Conservation (phyloP, 352 stramenopile genomes). For the Blastocystis sp. region DNA sequence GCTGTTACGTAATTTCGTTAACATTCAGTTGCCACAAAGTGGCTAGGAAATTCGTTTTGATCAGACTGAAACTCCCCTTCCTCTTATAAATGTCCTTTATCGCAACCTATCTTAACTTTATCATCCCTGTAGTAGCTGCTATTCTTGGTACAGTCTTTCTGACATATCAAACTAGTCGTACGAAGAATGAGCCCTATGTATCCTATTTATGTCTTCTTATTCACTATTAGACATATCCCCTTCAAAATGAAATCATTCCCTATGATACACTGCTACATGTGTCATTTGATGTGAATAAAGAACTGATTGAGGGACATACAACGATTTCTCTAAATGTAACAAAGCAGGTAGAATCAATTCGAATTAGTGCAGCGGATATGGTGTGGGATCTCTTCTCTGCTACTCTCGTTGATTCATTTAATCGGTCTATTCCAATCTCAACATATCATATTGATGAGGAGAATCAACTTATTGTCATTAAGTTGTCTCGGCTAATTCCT, state of each 20-base stretch:
- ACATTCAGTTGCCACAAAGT: not conserved
- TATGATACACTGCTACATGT: not conserved
- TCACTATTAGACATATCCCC: not conserved
- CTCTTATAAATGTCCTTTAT: not conserved
- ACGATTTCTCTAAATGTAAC: not conserved
- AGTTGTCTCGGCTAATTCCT: not conserved
- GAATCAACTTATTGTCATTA: not conserved
- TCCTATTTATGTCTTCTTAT: not conserved
- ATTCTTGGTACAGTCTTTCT: conserved; percentile 5
- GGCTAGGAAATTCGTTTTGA: not conserved
- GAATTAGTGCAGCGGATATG: conserved; percentile 37
- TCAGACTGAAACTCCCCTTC: no score
- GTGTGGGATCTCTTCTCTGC: conserved; percentile 43
- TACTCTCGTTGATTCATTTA: not conserved
- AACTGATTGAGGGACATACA: conserved; percentile 29
- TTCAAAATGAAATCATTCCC: conserved; percentile 12
- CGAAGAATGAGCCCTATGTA: not conserved
- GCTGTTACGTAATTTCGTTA: not conserved
- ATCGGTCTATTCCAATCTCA: not conserved
- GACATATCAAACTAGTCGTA: not conserved
- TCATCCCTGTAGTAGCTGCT: not conserved
- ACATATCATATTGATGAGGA: conserved; percentile 1
- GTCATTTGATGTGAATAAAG: conserved; percentile 19
- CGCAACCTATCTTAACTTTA: not conserved
- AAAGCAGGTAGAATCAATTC: not conserved